Conservation (phyloP, 1,284 basidiomycete genomes). For the Trichosporon faecale region DNA sequence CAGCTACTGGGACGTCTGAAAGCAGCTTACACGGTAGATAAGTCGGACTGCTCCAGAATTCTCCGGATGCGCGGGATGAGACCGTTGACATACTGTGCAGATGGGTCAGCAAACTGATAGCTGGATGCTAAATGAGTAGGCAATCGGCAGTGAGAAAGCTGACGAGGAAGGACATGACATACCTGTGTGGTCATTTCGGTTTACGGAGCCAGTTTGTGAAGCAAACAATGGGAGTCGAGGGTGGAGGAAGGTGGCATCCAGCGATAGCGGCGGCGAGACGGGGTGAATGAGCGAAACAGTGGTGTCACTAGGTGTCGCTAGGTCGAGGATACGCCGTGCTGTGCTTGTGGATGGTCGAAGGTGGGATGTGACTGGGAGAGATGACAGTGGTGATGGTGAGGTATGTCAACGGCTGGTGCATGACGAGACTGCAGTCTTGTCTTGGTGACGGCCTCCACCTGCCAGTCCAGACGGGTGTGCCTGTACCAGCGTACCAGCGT, state of each 20-base stretch:
- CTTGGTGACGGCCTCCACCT: neutral
- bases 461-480: neutral
- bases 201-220: neutral
- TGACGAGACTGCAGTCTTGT: neutral
- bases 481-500: neutral
- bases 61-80: conserved; percentile 36
- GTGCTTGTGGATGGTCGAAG: neutral
- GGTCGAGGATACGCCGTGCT: neutral
- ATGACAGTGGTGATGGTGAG: neutral
- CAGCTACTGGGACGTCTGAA: neutral
- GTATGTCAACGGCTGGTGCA: neutral
- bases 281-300: neutral
- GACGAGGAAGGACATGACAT: neutral
- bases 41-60: conserved; percentile 37
- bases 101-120: neutral
- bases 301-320: neutral
- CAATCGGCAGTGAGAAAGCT: neutral
- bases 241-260: neutral
- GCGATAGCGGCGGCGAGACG: neutral
- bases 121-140: neutral
- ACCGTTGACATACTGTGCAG: conserved; percentile 29
- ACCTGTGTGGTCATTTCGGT: neutral
- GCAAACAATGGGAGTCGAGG: neutral
- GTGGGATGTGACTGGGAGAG: neutral
- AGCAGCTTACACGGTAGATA: conserved; percentile 33